Conservation (phyloP, 805 yeast species). For the Isabelozyma rhagii region DNA sequence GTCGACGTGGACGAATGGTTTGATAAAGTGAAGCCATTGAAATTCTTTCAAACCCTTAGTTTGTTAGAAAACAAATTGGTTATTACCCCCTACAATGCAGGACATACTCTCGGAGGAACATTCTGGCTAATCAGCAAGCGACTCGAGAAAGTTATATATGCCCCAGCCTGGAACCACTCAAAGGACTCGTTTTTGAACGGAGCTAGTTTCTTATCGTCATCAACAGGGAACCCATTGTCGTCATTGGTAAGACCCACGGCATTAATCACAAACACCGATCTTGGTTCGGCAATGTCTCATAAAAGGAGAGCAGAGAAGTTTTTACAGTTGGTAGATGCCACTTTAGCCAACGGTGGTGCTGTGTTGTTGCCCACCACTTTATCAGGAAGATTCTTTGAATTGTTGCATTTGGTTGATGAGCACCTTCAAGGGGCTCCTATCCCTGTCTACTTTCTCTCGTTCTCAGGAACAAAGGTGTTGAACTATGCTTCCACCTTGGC, state of each 20-base stretch:
- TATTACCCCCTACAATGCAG: conserved; percentile 83
- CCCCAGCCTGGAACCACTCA: conserved; percentile 94
- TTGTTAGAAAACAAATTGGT: conserved; percentile 62
- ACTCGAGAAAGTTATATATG: conserved; percentile 79
- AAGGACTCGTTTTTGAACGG: conserved; percentile 73
- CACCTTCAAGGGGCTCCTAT: conserved; percentile 55
- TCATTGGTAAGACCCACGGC: conserved; percentile 76
- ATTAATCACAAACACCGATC: conserved; percentile 67
- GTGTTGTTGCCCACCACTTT: conserved; percentile 79
- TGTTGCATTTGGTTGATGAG: conserved; percentile 69
- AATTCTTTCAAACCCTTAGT: conserved; percentile 73
- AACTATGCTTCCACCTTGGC: conserved; percentile 84
- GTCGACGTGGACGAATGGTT: conserved; percentile 78
- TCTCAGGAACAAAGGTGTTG: conserved; percentile 73
- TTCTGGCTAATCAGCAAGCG: conserved; percentile 77
- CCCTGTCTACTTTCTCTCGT: conserved; percentile 75
- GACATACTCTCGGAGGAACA: conserved; percentile 92
- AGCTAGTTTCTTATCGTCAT: conserved; percentile 25
- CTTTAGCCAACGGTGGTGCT: conserved; percentile 73
- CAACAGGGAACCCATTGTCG: conserved; percentile 59
- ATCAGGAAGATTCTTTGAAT: conserved; percentile 77
- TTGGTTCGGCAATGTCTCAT: conserved; percentile 64
- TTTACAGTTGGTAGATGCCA: conserved; percentile 57
- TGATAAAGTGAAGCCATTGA: conserved; percentile 65
- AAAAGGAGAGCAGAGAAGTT: conserved; percentile 63